Evolutionary conservation across 2,329 filamentous ascomycete species (phyloP), one percentile per base, ranked within the genome.

Genomic region (Tolypocladium pustulatum): DNA sequence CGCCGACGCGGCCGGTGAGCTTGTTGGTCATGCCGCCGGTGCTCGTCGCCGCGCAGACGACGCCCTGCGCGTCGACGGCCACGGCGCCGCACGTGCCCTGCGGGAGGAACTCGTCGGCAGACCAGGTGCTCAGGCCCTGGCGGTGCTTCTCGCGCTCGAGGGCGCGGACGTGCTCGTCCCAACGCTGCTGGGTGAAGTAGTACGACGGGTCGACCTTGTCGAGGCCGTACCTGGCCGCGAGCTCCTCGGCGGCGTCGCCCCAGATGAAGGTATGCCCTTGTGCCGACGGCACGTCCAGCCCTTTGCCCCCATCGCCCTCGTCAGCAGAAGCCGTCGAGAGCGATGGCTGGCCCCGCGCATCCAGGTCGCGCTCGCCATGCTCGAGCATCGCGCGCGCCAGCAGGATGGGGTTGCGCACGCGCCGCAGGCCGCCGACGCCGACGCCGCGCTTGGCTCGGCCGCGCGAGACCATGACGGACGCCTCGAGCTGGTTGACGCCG

Each of bases 21-120:
- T 96, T 96, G 70, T 96, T 96, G 27, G 91, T 96, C 71, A 96
- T 70, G 0, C 91, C 91, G 6, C 91, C 91, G 0, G 83, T 86
- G 66, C 81, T 85, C 3, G 83, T 86, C 0, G 83, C 84, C n/a
- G 71, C 77, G 64, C 89, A 91, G 3, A 95, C 72, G 4, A 88
- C 83, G 0, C 91, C 91, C 46, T 85, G 81, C n/a, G 76, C 76
- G 70, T 96, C 91, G 9, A 96, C 75, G 30, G 89, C 90, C 0
- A 96, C 90, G 9, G 89, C 90, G 1, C 91, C 91, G 36, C 88
- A 88, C 0, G 91, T 96, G 0, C 91, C 91, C 72, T 95, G 90
- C 0, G 90, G 88, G 20, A 95, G 76, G 67, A 88, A 91, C 64
- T 85, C 82, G 1, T 81, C 75, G 3, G 72, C 76, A 63, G 85